Base-by-base conservation (phyloP, 2,329 filamentous ascomycete species). In the Pseudogymnoascus sp. region DNA sequence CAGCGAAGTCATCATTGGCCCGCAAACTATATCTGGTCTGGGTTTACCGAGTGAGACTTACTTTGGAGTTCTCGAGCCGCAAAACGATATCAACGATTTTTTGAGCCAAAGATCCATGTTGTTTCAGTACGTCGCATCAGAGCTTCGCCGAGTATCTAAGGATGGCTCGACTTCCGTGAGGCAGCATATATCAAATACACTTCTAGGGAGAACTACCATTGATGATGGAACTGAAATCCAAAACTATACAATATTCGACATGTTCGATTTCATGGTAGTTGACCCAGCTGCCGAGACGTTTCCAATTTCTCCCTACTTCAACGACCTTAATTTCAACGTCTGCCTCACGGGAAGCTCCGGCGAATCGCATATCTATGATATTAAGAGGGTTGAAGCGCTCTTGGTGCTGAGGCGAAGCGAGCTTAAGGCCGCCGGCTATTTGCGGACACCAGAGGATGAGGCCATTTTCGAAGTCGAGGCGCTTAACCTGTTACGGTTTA, bases 201-300 rank as follows among this genome's bases (percentile, higher is more conserved):
- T 97, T n/a, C 84, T 92, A 45, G 94, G 94, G 4, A 86, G 88
- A 43, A 85, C 91, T 6, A 80, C 83, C 10, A 78, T 86, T 16
- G 83, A 88, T 12, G 84, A 84, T 63, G 87, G 88, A 58, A 83
- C 90, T 61, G 78, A 85, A 4, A 78, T 89, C 38, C 77, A 80
- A 29, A 89, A 91, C 63, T 82, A 88, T 0, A 92, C 89, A 3
- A 83, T 97, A 6, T 96, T 97, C 70, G 92, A 97, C 67, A 81
- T 97, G 21, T 94, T 96, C 69, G 94, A 99, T 75, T 97, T 97
- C 70, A 83, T 94, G 64, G 86, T 90, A 65, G 78, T 86, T 39
- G 74, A 76, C 0, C 73, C 74, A 63, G 71, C 74, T 11, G 69
- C 76, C 45, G 73, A 77, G 4, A 71, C 81, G 2, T 74, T 82